These are phyloP conservation scores for Penicillium freii DNA, from an alignment of 2,329 filamentous ascomycete species.

Conservation along the genomic window DNA sequence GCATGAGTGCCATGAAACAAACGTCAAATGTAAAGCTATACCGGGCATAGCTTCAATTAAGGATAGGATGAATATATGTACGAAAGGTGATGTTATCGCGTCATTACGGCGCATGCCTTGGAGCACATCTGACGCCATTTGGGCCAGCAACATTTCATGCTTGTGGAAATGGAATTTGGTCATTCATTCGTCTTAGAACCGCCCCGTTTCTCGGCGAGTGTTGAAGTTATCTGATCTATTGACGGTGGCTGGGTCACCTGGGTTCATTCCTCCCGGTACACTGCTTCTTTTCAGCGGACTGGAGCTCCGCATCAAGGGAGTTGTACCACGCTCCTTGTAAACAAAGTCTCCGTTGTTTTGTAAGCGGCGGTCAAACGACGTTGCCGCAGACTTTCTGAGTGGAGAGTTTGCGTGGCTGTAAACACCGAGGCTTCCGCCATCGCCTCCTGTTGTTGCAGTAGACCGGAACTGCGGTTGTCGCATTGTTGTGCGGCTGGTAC, in stretches of 20 bases:
- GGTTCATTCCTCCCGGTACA: conserved; percentile 37
- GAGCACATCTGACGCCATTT: conserved; percentile 1
- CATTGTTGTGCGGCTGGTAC: conserved; percentile 45
- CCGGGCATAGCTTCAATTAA: conserved; percentile 3
- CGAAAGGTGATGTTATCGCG: neutral
- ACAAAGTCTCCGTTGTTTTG: conserved; percentile 42
- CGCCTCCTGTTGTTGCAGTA: conserved; percentile 46
- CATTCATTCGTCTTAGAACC: conserved; percentile 25
- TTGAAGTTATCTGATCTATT: conserved; percentile 36
- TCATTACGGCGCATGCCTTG: conserved; percentile 1
- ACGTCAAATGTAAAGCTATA: conserved; percentile 1
- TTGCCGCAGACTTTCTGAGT: conserved; percentile 71
- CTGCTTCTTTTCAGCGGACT: conserved; percentile 47
- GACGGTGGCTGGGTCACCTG: conserved; percentile 24
- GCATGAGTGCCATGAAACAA: conserved; percentile 2
- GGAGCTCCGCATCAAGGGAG: conserved; percentile 39
- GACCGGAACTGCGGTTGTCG: conserved; percentile 56
- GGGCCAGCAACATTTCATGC: neutral
- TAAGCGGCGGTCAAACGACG: conserved; percentile 47
- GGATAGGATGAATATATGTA: conserved; percentile 4
- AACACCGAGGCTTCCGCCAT: conserved; percentile 77
- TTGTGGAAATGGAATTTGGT: conserved; percentile 4
- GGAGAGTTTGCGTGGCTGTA: conserved; percentile 79
- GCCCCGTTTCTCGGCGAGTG: conserved; percentile 31
- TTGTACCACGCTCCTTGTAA: conserved; percentile 36